Evolutionary conservation across 345 rosid genomes (phyloP), one percentile per base, ranked within the genome.

Genomic region (Orychophragmus violaceus): DNA sequence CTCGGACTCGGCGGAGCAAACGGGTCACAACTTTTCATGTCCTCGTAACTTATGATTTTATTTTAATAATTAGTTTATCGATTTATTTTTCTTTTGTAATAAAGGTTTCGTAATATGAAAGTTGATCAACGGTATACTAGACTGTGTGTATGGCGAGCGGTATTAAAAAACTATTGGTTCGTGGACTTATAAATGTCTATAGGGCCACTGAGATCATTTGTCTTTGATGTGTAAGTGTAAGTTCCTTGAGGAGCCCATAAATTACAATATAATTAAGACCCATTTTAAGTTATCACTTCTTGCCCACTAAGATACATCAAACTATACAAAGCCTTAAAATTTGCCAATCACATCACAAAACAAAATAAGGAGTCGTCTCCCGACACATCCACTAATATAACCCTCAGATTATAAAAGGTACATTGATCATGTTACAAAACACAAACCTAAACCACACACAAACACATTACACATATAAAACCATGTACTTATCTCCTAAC

Each of bases 1-100:
- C 69, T 74, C 63, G 77, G 73, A 60, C 75, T 76, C 69, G 73
- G 78, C 78, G 58, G 49, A 66, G 64, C 72, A 66, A 66, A 49
- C 68, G 77, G 68, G 68, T 74, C 69, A 54, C 78, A 30, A 14
- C 78, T 68, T 68, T 77, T 64, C 58, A 77, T 60, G 78, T 63
- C 72, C 58, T 63, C 63, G 61, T 67, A 61, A 62, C 61, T 56
- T 62, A 41, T 50, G 16, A 61, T 25, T 64, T 46, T 45, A 54
- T 7, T 28, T 69, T n/a, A 10, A 69, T 27, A 16, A 2, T 39
- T 44, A 5, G 0, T 27, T 37, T 45, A 44, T 30, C 3, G n/a
- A 5, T 7, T 51, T 41, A 21, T 53, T 55, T 17, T 71, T 10
- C 13, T 45, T 35, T 8, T 45, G 22, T 18, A 36, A 8, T 10